Evolutionary conservation across 306 rosid genomes (phyloP).

Genomic region (Vigna reflexopilosa): DNA sequence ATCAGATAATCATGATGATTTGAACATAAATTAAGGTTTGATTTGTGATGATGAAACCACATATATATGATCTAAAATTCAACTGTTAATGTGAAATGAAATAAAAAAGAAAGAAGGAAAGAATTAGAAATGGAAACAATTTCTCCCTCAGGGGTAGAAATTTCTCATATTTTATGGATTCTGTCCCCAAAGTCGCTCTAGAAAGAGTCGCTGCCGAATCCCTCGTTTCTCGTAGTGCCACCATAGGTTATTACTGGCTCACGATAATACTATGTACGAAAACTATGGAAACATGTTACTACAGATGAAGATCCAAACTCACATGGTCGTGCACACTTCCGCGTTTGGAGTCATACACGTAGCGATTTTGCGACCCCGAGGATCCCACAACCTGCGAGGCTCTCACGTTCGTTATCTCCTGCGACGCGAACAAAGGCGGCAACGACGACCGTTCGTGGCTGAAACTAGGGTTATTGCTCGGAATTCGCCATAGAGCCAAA

Average conservation of each 20-base stretch:
- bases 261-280: conserved; percentile 27
- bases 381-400: conserved; percentile 49
- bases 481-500: conserved; percentile 76
- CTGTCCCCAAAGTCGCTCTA: conserved; percentile 20
- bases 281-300: conserved; percentile 48
- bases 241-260: background rate
- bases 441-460: conserved; percentile 59
- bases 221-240: conserved; percentile 1
- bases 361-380: conserved; percentile 53
- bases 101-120: background rate
- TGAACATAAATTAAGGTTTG: background rate
- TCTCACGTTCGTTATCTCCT: conserved; percentile 46
- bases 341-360: conserved; percentile 58
- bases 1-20: background rate
- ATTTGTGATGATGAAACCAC: conserved; percentile 7
- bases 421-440: conserved; percentile 63
- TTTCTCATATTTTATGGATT: conserved; percentile 1
- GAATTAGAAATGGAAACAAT: conserved; percentile 24
- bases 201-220: conserved; percentile 24
- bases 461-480: conserved; percentile 58
- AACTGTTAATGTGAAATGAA: background rate
- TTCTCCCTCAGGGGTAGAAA: background rate
- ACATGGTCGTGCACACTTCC: conserved; percentile 65
- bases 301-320: conserved; percentile 96
- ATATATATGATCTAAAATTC: conserved; percentile 26